Base-by-base conservation (phyloP, 139 green algal species). In the Axilococcus clingmanii region DNA sequence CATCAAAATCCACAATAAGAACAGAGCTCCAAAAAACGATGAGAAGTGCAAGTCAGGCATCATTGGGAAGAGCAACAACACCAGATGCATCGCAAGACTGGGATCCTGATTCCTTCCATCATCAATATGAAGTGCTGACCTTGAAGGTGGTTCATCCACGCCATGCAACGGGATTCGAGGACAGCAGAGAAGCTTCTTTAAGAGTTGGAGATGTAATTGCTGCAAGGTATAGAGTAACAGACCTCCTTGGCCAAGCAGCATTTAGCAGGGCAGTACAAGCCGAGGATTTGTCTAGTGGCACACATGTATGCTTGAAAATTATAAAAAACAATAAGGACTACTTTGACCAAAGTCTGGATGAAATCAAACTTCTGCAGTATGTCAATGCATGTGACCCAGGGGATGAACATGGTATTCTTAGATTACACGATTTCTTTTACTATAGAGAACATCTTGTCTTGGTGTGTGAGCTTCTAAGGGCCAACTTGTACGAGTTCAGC, bases 321-420 rank as follows among this genome's bases (percentile, higher is more conserved):
- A 86, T 98, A 56, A 95, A 96, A 71, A 95, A 95, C 77, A 91
- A 94, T 67, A 97, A 97, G 69, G 87, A 96, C 65, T 96, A 94
- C 57, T 89, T 96, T 55, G 90, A 98, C 67, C 91, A 97, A 72
- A 79, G 61, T 20, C 68, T 98, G 36, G 91, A 97, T 53, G 91
- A 98, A 71, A 90, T 97, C 69, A 96, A 96, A 69, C 75, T 98
- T 43, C 76, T 95, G 48, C 70, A 65, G 22, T 88, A 83, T 56
- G 71, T 96, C 15, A 96, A 96, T 55, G 44, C 48, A 12, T 62
- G 77, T 12, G 91, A 97, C 68, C 88, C 90, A 5, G 55, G 74
- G 4, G 89, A 97, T 45, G 72, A 90, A 55, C 55, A 85, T 25
- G 75, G 81, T 59, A 72, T 97, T 24, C 79, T 98, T 55, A 74